These are phyloP conservation scores for Sarcomyxa edulis DNA, from an alignment of 768 basidiomycete species.

Conservation along the genomic window DNA sequence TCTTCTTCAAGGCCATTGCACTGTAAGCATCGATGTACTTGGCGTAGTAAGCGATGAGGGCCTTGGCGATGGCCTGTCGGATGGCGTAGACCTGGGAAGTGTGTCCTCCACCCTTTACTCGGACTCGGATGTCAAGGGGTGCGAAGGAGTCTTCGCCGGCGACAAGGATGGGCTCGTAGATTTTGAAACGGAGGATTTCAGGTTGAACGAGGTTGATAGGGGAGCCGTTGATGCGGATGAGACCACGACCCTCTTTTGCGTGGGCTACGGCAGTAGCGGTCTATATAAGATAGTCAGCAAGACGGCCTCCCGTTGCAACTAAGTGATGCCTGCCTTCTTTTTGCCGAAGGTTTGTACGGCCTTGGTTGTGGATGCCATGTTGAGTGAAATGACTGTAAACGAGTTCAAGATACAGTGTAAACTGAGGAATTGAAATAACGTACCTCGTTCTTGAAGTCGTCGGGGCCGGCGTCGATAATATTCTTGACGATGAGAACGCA, in stretches of 20 bases:
- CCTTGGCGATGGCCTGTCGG: constrained; percentile 98
- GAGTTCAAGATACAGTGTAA: no score
- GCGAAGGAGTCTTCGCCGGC: constrained; percentile 86
- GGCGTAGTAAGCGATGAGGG: constrained; percentile 95
- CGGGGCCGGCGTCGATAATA: constrained; percentile 35
- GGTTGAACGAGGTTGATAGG: constrained; percentile 96
- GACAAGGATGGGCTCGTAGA: constrained; percentile 96
- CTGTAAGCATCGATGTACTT: constrained; percentile 98
- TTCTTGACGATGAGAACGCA: no score
- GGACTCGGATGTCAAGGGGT: constrained; percentile 91
- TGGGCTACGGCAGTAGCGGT: constrained; percentile 98
- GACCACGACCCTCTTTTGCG: constrained; percentile 92
- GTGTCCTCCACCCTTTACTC: constrained; percentile 99
- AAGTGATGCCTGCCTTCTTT: constrained; percentile 77
- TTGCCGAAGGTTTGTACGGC: constrained; percentile 99
- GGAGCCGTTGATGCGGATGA: constrained; percentile 94
- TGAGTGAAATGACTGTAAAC: constrained; percentile 30
- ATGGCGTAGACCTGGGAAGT: constrained; percentile 98
- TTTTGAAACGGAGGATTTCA: constrained; percentile 94
- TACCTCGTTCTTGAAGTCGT: constrained; percentile 42
- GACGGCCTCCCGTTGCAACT: constrained; percentile 1
- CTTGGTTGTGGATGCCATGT: constrained; percentile 72
- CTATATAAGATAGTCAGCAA: constrained; percentile 32
- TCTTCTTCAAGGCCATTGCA: constrained; percentile 98
- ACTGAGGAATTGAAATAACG: no score